Conservation (phyloP, 441 rosid species). For the Erysimum cheiri region DNA sequence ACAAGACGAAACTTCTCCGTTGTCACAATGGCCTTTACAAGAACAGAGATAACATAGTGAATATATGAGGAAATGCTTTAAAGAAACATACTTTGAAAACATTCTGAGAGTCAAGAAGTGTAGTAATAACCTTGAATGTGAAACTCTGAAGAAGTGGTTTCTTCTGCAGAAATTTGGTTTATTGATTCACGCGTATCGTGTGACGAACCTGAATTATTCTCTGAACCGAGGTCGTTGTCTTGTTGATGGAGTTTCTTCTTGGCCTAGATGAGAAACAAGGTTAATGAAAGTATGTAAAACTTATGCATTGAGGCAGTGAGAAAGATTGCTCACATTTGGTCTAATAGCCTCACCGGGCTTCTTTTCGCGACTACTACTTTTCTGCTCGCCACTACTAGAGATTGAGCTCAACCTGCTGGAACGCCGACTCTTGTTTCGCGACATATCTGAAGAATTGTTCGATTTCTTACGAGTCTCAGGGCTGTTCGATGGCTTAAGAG, state of each 20-base stretch:
- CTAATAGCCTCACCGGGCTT: slow-evolving; percentile 21
- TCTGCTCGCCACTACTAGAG: slow-evolving; percentile 28
- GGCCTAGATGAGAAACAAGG: slow-evolving; percentile 48
- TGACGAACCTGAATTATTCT: slow-evolving; percentile 33
- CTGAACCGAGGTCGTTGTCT: slow-evolving; percentile 38
- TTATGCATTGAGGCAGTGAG: slow-evolving; percentile 22
- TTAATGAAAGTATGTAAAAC: neutral
- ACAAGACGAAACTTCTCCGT: slow-evolving; percentile 42
- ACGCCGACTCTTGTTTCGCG: slow-evolving; percentile 31
- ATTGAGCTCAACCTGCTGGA: slow-evolving; percentile 33
- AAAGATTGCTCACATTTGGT: slow-evolving; percentile 39
- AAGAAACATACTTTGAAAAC: slow-evolving; percentile 1
- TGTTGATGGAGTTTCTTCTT: slow-evolving; percentile 51
- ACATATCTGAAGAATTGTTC: slow-evolving; percentile 47
- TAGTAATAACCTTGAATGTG: slow-evolving; percentile 55
- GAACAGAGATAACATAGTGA: neutral
- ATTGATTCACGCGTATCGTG: slow-evolving; percentile 26
- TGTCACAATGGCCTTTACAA: slow-evolving; percentile 44
- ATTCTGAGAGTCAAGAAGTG: neutral
- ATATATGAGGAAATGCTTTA: slow-evolving; percentile 4
- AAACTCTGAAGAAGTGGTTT: slow-evolving; percentile 45
- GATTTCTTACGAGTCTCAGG: slow-evolving; percentile 39
- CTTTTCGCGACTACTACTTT: slow-evolving; percentile 19
- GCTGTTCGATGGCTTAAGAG: slow-evolving; percentile 31
- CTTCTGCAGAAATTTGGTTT: slow-evolving; percentile 44